Base-by-base conservation (phyloP, 441 rosid genomes). In the Rhodomyrtus psidioides region DNA sequence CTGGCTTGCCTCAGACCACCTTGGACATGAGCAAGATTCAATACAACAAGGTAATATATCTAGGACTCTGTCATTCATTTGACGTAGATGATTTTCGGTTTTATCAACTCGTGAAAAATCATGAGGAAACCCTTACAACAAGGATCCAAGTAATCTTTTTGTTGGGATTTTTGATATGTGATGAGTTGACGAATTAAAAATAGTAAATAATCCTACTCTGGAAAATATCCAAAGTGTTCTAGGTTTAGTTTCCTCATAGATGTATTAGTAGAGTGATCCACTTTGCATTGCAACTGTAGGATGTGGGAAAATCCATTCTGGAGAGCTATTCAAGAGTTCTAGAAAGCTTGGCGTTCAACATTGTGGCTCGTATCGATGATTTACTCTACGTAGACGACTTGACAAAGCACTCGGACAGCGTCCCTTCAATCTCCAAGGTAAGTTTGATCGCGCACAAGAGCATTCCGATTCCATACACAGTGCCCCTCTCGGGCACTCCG, bases 1-100 rank as follows among this genome's bases (percentile, higher is more conserved):
- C 98, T 1, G 97, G 98, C 81, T 97, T 98, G 46, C 97, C 99
- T 53, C 99, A 98, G 86, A 96, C 99, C 42, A 89, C 96, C 84
- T 89, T 96, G 86, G 99, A 98, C 91, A 95, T 94, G 97, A 95
- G 95, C 95, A 98, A 98, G 93, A 96, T 98, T 91, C 99, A 96
- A 89, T 94, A 85, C 92, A 96, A 95, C 93, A 98, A 93, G 98
- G 99, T 70, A 39, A 70, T 10, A 10, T 12, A 70, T 70, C n/a
- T 39, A 39, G 79, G 49, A 21, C 49, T 70, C 46, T 34, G 16
- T 17, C 79, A 21, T 39, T 70, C 79, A 21, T 39, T 70, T 39
- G 79, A 21, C 21, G 49, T 70, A 12, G 15, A 42, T 0, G 4
- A 39, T 34, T 39, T 10, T 39, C 0, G 8, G 79, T 39, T 70